Conservation (phyloP, 192 early-diverging fungal genomes). For the Linnemannia elongata region DNA sequence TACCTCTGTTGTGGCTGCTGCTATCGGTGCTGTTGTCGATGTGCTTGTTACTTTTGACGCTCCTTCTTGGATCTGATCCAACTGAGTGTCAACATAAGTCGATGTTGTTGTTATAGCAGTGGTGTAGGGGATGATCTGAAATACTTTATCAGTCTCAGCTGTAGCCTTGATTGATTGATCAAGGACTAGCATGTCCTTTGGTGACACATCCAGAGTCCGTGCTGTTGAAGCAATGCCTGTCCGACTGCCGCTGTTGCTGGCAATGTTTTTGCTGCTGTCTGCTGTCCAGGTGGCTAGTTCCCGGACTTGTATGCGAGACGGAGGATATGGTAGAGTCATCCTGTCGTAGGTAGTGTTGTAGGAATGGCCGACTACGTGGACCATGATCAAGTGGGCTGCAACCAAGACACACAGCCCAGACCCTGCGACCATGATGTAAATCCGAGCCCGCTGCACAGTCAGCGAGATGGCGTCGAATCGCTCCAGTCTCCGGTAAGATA, state of each 20-base stretch:
- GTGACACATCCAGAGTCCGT: neutral
- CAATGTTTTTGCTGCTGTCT: neutral
- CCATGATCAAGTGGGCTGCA: constrained; percentile 16
- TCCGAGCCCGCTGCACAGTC: constrained; percentile 22
- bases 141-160: neutral
- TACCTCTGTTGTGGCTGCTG: neutral
- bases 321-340: neutral
- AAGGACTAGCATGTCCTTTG: neutral
- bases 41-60: neutral
- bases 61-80: neutral
- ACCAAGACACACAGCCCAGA: constrained; percentile 21
- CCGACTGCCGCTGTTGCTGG: neutral
- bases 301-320: neutral
- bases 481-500: constrained; percentile 22
- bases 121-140: neutral
- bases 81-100: neutral
- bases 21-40: neutral
- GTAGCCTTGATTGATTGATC: neutral
- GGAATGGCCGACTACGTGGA: neutral
- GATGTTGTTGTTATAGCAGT: neutral
- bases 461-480: constrained; percentile 13
- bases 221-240: neutral
- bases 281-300: neutral
- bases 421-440: constrained; percentile 28
- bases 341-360: constrained; percentile 9